Evolutionary conservation across 495 filamentous ascomycete genomes (phyloP).

Genomic region (Hypoxylon perforatum): DNA sequence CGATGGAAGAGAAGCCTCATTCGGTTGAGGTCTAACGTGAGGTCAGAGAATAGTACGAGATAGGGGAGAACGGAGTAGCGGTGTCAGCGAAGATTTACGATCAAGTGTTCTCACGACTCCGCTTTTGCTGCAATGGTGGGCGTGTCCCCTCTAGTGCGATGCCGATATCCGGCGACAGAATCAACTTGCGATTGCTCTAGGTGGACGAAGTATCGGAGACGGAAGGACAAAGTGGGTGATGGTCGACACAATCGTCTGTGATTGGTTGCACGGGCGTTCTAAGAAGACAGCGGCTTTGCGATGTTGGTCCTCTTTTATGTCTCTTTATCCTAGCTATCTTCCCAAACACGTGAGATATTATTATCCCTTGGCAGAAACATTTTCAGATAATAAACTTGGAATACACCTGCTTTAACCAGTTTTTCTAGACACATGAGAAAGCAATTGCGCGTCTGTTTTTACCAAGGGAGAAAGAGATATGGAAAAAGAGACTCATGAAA

Average conservation of each 20-base stretch:
- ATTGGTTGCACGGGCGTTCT: constrained; percentile 28
- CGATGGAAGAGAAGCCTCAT: constrained; percentile 9
- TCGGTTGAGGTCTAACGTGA: constrained; percentile 22
- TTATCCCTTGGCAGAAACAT: not conserved
- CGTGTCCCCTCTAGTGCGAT: constrained; percentile 19
- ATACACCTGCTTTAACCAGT: not conserved
- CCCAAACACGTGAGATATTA: not conserved
- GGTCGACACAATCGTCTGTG: constrained; percentile 18
- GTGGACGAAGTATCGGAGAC: too few relatives aligned
- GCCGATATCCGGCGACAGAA: constrained; percentile 35
- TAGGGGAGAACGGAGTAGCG: constrained; percentile 15
- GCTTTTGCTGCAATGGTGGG: constrained; percentile 26
- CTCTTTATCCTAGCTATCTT: constrained; percentile 13
- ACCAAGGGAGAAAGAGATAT: not conserved
- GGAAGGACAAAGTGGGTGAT: constrained; percentile 29
- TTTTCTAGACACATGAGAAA: constrained; percentile 1
- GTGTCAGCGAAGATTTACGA: constrained; percentile 19
- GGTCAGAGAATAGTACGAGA: constrained; percentile 15
- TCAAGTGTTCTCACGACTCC: constrained; percentile 28
- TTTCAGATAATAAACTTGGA: constrained; percentile 6
- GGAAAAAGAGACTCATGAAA: constrained; percentile 10
- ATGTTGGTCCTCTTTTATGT: constrained; percentile 19
- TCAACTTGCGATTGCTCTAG: constrained; percentile 35
- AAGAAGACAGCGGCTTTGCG: constrained; percentile 27
- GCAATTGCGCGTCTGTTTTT: not conserved